Evolutionary conservation across 139 green algal genomes (phyloP), one percentile per base, ranked within the genome.

Genomic region (Edaphochlamys debaryana): DNA sequence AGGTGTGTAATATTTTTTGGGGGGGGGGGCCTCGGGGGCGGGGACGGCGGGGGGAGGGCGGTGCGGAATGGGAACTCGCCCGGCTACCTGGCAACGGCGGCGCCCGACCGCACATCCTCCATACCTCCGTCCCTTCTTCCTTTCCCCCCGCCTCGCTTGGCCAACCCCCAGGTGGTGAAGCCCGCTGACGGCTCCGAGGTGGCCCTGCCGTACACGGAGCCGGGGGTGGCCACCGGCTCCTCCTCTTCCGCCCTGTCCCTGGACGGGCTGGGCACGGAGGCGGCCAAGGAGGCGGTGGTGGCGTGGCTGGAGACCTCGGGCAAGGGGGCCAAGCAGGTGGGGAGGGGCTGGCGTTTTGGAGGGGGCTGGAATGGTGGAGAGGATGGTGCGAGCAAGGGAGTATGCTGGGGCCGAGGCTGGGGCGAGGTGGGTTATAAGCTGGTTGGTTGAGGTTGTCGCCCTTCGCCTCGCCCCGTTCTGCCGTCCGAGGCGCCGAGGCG

Each of bases 131-230:
- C n/a, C n/a, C n/a, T n/a, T n/a, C n/a, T n/a, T n/a, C n/a, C n/a
- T n/a, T n/a, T n/a, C n/a, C n/a, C n/a, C n/a, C n/a, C n/a, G n/a
- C n/a, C n/a, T n/a, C n/a, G n/a, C n/a, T n/a, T n/a, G n/a, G n/a
- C n/a, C n/a, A n/a, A n/a, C n/a, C n/a, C 34, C 40, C 60, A 92
- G 84, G 92, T 95, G 45, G 87, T 95, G 36, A 36, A 68, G 19
- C 78, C 84, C 3, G n/a, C 67, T 0, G 36, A 23, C 9, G 74
- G 34, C 25, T 25, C 63, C 68, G 80, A 88, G 3, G 69, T 64
- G 20, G 79, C 88, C 29, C 86, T 95, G 56, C 93, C 93, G 7
- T 97, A 92, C 85, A 92, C 91, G 45, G 93, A 93, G 69, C 30
- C 77, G 20, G 95, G 95, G 8, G 79, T 94, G 25, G 89, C 88